Evolutionary conservation across 1,284 basidiomycete species (phyloP), one percentile per base, ranked within the genome.

Genomic region (Boletellus deceptivus): DNA sequence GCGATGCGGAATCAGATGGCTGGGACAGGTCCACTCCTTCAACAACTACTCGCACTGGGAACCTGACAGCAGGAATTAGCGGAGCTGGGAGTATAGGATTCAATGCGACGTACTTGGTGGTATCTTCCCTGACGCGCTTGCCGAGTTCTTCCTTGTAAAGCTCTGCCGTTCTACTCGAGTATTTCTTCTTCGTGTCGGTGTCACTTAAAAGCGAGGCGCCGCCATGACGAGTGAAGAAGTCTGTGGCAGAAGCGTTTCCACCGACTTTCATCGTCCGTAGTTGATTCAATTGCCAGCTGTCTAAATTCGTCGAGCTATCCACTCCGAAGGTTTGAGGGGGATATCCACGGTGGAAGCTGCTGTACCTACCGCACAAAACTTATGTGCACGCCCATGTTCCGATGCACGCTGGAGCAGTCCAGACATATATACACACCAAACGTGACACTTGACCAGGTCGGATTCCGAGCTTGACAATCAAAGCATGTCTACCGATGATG

Each of bases 371-470:
- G 79, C 41, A 99, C 96, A 67, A 99, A 99, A 58, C 86, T 92
- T 71, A 99, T 95, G 70, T 99, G 96, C 17, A 99, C 97, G 60
- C 96, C 96, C 83, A 98, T 88, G 71, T 97, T 98, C 52, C 96
- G 82, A 72, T 99, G 96, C 14, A 92, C 79, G 57, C 89, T 91
- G 6, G 95, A 98, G 77, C 96, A 99, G 62, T 99, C 95, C 41
- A 99, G 77, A 67, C 96, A 99, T 65, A 99, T 96, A 73, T 99
- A 99, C 41, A 99, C 87, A 45, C 92, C 96, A 67, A 89, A 99
- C 0, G 93, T 96, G 31, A 97, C 93, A 57, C 91, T 95, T 2
- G 94, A 89, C 96, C 96, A 99, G 43, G 95, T 97, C 49, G 96
- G 96, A 75, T 97, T 98, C 65, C 94, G 90, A 54, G 96, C 94